phyloP scores from a whole-genome alignment of 2,329 filamentous ascomycete genomes.

The Keithomyces neogunnii region DNA sequence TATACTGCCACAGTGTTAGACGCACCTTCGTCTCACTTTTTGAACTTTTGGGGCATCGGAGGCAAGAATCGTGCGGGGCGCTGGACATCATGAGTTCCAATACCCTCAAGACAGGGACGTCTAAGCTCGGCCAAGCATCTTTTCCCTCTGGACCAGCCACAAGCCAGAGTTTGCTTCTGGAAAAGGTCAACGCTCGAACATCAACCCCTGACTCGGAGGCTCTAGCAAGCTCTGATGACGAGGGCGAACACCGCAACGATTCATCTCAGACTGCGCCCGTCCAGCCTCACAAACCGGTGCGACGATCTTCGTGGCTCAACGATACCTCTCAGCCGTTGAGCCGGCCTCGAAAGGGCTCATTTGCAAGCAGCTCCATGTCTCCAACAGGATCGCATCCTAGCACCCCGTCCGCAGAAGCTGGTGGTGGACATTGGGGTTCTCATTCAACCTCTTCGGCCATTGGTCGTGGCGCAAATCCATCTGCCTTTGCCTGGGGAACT shows the following conservation, averaged over 20 bases:
- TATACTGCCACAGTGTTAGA: neutral
- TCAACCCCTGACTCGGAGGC: slow-evolving; percentile 93
- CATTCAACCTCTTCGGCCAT: slow-evolving; percentile 40
- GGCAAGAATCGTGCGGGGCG: slow-evolving; percentile 1
- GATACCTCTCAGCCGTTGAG: slow-evolving; percentile 60
- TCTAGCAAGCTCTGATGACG: slow-evolving; percentile 89
- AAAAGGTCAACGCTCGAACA: slow-evolving; percentile 69
- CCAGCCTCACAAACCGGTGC: slow-evolving; percentile 52
- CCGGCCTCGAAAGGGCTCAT: slow-evolving; percentile 65
- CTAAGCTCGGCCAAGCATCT: slow-evolving; percentile 42
- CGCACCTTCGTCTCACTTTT: neutral
- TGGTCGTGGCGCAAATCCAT: slow-evolving; percentile 33
- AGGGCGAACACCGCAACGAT: slow-evolving; percentile 60
- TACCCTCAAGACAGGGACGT: slow-evolving; percentile 39
- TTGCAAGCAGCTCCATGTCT: slow-evolving; percentile 68
- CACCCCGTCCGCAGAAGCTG: slow-evolving; percentile 62
- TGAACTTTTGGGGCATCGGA: neutral
- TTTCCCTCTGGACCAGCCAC: slow-evolving; percentile 40
- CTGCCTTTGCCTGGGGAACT: slow-evolving; percentile 60
- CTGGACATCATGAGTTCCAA: slow-evolving; percentile 40
- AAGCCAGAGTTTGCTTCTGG: slow-evolving; percentile 58
- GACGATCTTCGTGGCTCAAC: slow-evolving; percentile 78
- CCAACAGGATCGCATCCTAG: slow-evolving; percentile 73
- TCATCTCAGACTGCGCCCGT: slow-evolving; percentile 29
- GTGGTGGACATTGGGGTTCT: slow-evolving; percentile 44